These are phyloP conservation scores for Endotrypanum monterogeii DNA, from an alignment of 208 protist genomes.

Conservation along the genomic window DNA sequence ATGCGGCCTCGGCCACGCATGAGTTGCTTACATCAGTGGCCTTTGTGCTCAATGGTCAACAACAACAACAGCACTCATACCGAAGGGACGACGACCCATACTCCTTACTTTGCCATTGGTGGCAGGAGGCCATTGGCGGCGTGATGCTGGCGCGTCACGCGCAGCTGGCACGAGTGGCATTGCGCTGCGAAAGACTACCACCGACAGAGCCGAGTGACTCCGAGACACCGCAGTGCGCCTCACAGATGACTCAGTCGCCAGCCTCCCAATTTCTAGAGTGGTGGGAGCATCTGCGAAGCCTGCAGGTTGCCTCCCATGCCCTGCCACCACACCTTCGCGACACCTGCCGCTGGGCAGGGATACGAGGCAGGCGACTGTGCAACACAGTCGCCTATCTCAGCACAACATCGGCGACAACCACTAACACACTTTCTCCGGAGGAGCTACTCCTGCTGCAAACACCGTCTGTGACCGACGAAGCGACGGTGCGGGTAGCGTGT, in stretches of 20 bases:
- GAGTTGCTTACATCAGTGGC: not conserved
- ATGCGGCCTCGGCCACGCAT: not conserved
- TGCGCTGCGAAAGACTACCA: not conserved
- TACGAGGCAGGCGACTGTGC: slow-evolving; percentile 7
- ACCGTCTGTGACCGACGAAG: not conserved
- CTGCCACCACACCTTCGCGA: not conserved
- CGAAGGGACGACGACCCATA: not conserved
- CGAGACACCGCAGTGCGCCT: not conserved
- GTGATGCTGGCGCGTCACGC: slow-evolving; percentile 5
- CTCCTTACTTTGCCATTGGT: not conserved
- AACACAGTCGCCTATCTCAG: slow-evolving; percentile 2
- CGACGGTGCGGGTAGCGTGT: slow-evolving; percentile 3
- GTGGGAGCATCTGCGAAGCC: not conserved
- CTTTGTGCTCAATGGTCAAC: not conserved
- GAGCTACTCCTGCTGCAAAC: not conserved
- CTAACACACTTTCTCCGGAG: not conserved
- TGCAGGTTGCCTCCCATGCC: not conserved
- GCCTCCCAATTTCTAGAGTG: not conserved
- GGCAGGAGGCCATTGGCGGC: not conserved
- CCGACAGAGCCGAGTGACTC: not conserved
- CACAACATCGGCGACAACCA: not conserved
- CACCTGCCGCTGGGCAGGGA: not conserved
- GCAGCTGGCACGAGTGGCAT: not conserved
- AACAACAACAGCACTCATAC: not conserved
- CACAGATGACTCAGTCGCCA: not conserved